A percentile compares a stretch with the other conserved stretches of the same genome.
Conservation (phyloP, 2,329 filamentous ascomycete genomes). For the Ramularia endophylla region DNA sequence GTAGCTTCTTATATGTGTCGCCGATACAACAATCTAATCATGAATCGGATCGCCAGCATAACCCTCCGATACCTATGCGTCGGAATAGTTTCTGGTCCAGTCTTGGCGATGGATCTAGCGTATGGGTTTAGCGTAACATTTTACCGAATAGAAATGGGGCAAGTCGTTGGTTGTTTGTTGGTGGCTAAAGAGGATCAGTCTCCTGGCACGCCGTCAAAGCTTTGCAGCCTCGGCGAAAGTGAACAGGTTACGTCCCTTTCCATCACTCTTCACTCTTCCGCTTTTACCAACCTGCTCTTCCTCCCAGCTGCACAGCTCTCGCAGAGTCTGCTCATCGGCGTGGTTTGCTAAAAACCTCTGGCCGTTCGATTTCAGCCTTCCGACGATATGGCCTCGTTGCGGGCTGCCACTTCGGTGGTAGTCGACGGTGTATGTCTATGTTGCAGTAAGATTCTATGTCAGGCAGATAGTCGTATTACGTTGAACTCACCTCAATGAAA, state of each 20-base stretch:
- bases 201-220: slow-evolving; percentile 8
- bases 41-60: no score
- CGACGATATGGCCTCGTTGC: slow-evolving; percentile 46
- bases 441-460: not conserved
- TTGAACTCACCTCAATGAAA: slow-evolving; percentile 46
- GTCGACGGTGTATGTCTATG: slow-evolving; percentile 56
- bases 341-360: slow-evolving; percentile 54
- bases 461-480: no score
- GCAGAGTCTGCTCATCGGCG: slow-evolving; percentile 45
- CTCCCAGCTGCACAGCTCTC: slow-evolving; percentile 37
- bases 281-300: slow-evolving; percentile 46
- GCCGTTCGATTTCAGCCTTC: slow-evolving; percentile 42
- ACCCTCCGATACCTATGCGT: no score
- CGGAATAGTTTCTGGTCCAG: no score
- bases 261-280: slow-evolving; percentile 39
- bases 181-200: no score
- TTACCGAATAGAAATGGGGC: no score
- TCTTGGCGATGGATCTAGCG: no score
- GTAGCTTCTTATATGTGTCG: no score
- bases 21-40: no score
- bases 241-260: slow-evolving; percentile 37
- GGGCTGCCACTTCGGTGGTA: slow-evolving; percentile 49
- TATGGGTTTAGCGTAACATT: no score
- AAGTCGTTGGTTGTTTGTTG: no score
- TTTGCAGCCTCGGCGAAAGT: slow-evolving; percentile 16